Conservation (phyloP, 2,329 filamentous ascomycete genomes). For the Fusarium oligoseptatum region DNA sequence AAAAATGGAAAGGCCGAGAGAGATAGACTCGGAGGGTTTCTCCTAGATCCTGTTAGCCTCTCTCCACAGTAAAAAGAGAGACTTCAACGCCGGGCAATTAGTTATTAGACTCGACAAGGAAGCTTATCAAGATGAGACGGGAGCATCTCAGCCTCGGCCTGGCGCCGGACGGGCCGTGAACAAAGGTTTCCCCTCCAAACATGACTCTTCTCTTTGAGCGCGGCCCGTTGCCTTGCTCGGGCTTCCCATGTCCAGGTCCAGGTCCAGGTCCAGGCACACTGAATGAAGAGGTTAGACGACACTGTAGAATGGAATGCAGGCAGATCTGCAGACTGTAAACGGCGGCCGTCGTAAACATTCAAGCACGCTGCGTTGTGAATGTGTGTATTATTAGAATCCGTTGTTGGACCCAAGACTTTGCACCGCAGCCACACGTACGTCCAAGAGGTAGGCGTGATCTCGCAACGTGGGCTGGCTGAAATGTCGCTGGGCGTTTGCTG, state of each 20-base stretch:
- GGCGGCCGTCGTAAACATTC: background rate
- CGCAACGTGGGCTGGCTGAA: conserved; percentile 9
- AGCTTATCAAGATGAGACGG: conserved; percentile 3
- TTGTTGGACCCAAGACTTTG: conserved; percentile 1
- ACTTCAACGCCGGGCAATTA: conserved; percentile 1
- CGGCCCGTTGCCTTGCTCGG: conserved; percentile 25
- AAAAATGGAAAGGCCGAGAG: background rate
- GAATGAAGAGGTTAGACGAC: conserved; percentile 4
- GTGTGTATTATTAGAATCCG: conserved; percentile 28
- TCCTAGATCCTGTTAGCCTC: background rate
- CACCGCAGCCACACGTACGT: conserved; percentile 7
- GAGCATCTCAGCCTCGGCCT: conserved; percentile 7
- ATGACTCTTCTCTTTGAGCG: background rate
- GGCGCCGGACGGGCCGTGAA: conserved; percentile 4
- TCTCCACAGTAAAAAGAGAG: background rate
- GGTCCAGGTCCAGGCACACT: conserved; percentile 4
- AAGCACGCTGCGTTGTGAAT: background rate
- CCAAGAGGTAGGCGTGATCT: background rate
- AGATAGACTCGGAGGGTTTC: background rate
- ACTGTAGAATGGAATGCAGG: background rate
- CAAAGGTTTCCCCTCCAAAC: background rate
- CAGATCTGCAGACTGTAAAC: background rate
- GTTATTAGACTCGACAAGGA: background rate
- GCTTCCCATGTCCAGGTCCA: conserved; percentile 10
- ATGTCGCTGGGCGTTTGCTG: background rate